Evolutionary conservation across 352 stramenopile genomes (phyloP), one percentile per base, ranked within the genome.

Genomic region (Pythium monospermum): DNA sequence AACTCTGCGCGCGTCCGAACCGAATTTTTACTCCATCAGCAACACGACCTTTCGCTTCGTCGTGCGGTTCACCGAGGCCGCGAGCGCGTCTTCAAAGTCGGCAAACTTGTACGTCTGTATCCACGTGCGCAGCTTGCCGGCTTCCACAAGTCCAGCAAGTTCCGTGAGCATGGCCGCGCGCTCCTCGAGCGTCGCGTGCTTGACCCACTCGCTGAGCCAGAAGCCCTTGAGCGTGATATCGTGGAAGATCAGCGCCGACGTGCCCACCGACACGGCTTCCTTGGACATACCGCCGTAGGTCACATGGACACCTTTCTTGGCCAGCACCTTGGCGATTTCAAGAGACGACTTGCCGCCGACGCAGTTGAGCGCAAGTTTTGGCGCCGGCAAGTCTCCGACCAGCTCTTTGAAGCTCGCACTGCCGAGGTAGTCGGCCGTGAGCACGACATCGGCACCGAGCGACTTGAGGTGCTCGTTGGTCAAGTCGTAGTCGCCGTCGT

Each of bases 171-270:
- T 88, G 41, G 65, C 65, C 30, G 61, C 44, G 49, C 80, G 80
- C 64, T 91, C 63, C 52, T 85, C 73, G 11, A 76, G 64, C 15
- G 54, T 71, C 53, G 77, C 61, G 43, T 85, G 52, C 69, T 89
- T 80, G 56, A 82, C 70, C 80, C 80, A 91, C 66, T 91, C 69
- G 63, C 81, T 89, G 42, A 93, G 72, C 73, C 86, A 96, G 51
- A 91, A 93, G 49, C 72, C 87, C 58, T 83, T 85, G 52, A 95
- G 77, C 64, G 78, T 85, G 43, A 96, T 94, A 68, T 90, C 78
- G 65, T 92, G 66, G 72, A 92, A 92, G 60, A 92, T 80, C 53
- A 92, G 76, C 63, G 79, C 73, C 33, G 69, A 71, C 36, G 81
- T 88, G 61, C 78, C 76, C 23, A 83, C 71, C 21, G 63, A 54